phyloP scores from a whole-genome alignment of 1,284 basidiomycete species.

The Trichosporon inkin region DNA sequence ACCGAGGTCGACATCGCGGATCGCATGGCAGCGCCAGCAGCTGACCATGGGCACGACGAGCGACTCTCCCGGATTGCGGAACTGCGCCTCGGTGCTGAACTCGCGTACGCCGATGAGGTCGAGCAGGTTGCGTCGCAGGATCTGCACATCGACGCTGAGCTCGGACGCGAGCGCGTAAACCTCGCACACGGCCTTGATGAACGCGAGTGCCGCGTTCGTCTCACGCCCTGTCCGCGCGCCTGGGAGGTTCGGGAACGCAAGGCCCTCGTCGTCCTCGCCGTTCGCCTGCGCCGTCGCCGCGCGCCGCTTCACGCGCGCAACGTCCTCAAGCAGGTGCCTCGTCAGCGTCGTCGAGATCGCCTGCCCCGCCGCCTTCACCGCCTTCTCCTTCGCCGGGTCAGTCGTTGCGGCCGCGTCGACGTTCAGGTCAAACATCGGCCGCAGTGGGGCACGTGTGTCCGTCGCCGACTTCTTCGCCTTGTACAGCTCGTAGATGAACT shows the following conservation, averaged over 20 bases:
- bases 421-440: constrained; percentile 63
- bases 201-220: constrained; percentile 74
- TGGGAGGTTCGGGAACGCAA: constrained; percentile 80
- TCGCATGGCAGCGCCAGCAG: constrained; percentile 81
- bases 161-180: constrained; percentile 74
- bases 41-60: constrained; percentile 82
- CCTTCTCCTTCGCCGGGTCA: constrained; percentile 66
- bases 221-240: constrained; percentile 59
- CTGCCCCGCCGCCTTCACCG: constrained; percentile 63
- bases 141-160: constrained; percentile 75
- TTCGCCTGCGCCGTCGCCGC: constrained; percentile 60
- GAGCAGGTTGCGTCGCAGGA: constrained; percentile 83
- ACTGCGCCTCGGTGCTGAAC: constrained; percentile 76
- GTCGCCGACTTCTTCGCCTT: constrained; percentile 63
- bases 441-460: constrained; percentile 64
- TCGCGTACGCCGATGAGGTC: constrained; percentile 84
- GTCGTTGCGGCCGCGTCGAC: constrained; percentile 49
- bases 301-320: constrained; percentile 65
- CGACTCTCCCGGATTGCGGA: constrained; percentile 89
- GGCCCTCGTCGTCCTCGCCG: constrained; percentile 55
- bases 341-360: constrained; percentile 80
- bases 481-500: constrained; percentile 83
- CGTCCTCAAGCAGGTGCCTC: constrained; percentile 68
- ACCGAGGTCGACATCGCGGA: constrained; percentile 91
- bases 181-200: constrained; percentile 83